A percentile compares a stretch with the other conserved stretches of the same genome.
Conservation (phyloP, 2,329 filamentous ascomycete species). For the Colletotrichum horii region DNA sequence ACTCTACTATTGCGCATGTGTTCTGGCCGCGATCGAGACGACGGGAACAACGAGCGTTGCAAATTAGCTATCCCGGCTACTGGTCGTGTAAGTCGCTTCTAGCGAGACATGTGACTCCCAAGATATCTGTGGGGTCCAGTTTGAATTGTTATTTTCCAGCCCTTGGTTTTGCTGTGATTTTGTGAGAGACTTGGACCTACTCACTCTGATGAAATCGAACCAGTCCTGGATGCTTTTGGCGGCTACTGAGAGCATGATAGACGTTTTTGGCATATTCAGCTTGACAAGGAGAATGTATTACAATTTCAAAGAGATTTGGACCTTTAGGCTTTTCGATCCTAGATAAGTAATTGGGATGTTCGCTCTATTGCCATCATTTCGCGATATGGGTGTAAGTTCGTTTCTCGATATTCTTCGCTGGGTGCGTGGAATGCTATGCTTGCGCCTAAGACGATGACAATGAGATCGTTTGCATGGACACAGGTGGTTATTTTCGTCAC, state of each 20-base stretch:
- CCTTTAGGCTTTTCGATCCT: background rate
- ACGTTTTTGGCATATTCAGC: background rate
- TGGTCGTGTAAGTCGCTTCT: no score
- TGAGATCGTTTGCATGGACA: background rate
- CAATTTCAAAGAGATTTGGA: background rate
- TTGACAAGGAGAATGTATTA: background rate
- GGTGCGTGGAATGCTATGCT: background rate
- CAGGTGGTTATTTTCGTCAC: background rate
- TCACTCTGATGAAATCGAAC: background rate
- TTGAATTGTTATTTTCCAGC: background rate
- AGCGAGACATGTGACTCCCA: background rate
- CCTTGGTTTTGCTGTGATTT: background rate
- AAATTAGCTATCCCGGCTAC: no score
- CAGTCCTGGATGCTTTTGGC: background rate
- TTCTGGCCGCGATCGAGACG: no score
- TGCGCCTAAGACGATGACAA: background rate
- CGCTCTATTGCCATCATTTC: background rate
- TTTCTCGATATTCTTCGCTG: background rate
- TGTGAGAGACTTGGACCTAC: background rate
- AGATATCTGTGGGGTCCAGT: background rate
- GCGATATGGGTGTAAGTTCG: background rate
- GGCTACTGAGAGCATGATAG: background rate
- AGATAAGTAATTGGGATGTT: background rate
- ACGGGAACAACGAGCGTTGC: no score
- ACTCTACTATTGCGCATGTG: no score